Evolutionary conservation across 164 flowering plant genomes (phyloP), one percentile per base, ranked within the genome.

Genomic region (Nelumbo lutea): DNA sequence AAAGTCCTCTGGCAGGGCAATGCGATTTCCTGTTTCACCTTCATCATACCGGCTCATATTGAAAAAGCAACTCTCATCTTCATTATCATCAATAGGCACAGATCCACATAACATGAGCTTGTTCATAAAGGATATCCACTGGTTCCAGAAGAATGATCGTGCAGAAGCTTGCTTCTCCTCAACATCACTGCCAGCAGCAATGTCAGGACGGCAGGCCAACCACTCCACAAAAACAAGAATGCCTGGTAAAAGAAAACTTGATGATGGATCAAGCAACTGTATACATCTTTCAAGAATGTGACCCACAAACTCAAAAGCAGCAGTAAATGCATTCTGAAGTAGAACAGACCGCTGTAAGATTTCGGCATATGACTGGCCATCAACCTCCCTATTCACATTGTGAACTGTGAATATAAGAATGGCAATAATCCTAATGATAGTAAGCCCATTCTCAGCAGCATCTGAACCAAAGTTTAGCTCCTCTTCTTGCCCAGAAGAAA

Each of bases 341-440:
- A 90, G 78, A 68, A 83, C 95, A 42, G 89, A 81, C 61, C 94
- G 93, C 76, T 93, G 99, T 67, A 95, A 84, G 66, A 89, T 92
- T 71, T 89, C 99, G 55, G 97, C 93, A 81, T 95, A 90, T 42
- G 97, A 79, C 73, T 90, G 97, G 70, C 87, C 87, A 64, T 95
- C 96, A 58, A 77, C 70, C 68, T 93, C 96, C 70, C 75, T 83
- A 60, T 81, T 89, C 72, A 79, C 87, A 73, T 88, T 86, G 72
- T 92, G 88, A 72, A 89, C 87, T 15, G 90, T 85, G 69, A 81
- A 96, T 79, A 96, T 81, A 66, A 96, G 90, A 75, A 90, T 85
- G 15, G 93, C 72, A 13, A 87, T 68, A 47, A 93, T 76, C 82
- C 97, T 84, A 61, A 93, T 86, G 73, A 89, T 76, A 42, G 83